phyloP scores from a whole-genome alignment of 2,329 filamentous ascomycete species.

The Cercospora sesami region DNA sequence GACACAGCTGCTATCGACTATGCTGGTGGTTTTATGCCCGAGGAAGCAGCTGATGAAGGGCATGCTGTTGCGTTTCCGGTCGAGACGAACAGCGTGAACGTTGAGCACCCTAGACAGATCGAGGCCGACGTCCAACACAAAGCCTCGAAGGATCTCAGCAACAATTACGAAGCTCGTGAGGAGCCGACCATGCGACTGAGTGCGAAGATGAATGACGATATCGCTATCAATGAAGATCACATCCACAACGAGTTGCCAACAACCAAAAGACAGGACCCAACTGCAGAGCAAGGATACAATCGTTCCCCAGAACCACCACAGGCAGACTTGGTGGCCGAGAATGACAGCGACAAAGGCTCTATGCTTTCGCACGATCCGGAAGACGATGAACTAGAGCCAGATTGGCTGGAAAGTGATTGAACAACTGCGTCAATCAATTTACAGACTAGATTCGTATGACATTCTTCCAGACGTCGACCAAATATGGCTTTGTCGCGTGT shows the following conservation, averaged over 20 bases:
- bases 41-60: not conserved
- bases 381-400: constrained; percentile 65
- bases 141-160: not conserved
- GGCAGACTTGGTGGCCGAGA: not conserved
- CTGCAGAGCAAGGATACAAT: not conserved
- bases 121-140: not conserved
- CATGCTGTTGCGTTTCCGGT: not conserved
- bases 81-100: too few species aligned
- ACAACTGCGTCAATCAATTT: not conserved
- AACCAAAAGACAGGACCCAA: not conserved
- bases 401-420: constrained; percentile 55
- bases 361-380: constrained; percentile 63
- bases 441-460: not conserved
- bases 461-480: not conserved
- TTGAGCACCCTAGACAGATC: not conserved
- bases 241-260: not conserved
- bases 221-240: not conserved
- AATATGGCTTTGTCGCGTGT: not conserved
- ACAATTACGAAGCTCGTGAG: not conserved
- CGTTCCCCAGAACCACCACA: not conserved
- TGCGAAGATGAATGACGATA: not conserved
- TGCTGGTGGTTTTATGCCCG: constrained; percentile 11
- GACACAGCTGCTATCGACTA: not conserved
- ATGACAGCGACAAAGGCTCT: constrained; percentile 44
- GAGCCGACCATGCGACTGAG: not conserved